phyloP scores from a whole-genome alignment of 176 grass and related monocot genomes.

The Carex pumila region DNA sequence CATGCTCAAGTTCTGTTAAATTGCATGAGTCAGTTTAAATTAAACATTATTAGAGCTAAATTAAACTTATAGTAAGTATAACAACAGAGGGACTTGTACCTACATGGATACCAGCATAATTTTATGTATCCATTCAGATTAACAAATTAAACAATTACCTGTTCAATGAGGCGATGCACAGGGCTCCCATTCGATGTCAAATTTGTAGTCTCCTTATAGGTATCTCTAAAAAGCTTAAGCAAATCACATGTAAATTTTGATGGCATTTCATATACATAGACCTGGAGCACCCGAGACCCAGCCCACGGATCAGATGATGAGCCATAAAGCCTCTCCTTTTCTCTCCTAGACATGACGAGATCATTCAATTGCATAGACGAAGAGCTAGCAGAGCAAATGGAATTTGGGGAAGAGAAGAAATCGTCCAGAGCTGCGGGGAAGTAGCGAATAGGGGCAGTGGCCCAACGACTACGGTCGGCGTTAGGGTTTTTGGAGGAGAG shows the following conservation, averaged over 20 bases:
- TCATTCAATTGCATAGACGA: conserved; percentile 24
- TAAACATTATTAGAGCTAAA: not conserved
- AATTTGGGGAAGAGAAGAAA: conserved; percentile 44
- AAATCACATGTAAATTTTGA: conserved; percentile 91
- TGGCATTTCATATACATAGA: conserved; percentile 98
- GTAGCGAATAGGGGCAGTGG: conserved; percentile 18
- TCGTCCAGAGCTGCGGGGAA: conserved; percentile 52
- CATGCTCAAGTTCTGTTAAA: not conserved
- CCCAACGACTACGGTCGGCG: conserved; percentile 3
- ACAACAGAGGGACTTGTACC: not conserved
- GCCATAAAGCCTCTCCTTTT: conserved; percentile 45
- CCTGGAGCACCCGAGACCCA: conserved; percentile 46
- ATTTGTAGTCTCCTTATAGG: conserved; percentile 72
- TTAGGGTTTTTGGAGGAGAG: conserved; percentile 15
- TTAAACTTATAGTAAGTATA: not conserved
- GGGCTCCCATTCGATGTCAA: conserved; percentile 98
- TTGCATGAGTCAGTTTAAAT: not conserved
- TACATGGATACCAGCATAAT: not conserved
- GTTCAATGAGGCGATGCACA: conserved; percentile 91
- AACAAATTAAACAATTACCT: conserved; percentile 40
- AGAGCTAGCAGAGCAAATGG: not conserved
- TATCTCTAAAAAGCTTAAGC: conserved; percentile 75
- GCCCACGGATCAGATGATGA: conserved; percentile 39
- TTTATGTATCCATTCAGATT: conserved; percentile 11
- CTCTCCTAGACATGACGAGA: conserved; percentile 33